A percentile compares a stretch with the other conserved stretches of the same genome.
These are phyloP conservation scores for Paramecium tetraurelia DNA, from an alignment of 73 alveolate genomes.

Conservation along the genomic window DNA sequence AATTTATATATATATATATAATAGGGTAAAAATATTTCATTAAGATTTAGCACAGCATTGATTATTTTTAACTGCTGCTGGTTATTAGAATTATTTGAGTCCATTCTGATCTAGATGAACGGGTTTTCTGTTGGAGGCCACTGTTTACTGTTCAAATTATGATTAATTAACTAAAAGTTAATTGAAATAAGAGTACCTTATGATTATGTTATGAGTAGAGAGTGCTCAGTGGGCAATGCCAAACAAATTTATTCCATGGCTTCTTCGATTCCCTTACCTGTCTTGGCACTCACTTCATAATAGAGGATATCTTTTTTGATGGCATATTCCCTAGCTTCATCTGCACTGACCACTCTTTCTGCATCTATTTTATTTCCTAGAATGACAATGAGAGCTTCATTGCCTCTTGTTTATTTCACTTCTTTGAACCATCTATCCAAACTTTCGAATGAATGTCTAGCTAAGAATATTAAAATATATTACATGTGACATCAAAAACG, in stretches of 20 bases:
- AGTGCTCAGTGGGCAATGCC: constrained; percentile 12
- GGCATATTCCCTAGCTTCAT: constrained; percentile 71
- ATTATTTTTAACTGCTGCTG: not conserved
- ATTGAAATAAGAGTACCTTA: not conserved
- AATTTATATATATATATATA: not conserved
- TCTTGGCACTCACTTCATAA: constrained; percentile 71
- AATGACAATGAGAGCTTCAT: constrained; percentile 76
- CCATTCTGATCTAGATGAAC: not conserved
- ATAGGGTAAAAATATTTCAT: not conserved
- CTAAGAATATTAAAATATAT: not conserved
- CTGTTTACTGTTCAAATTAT: constrained; percentile 1
- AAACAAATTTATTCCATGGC: constrained; percentile 46
- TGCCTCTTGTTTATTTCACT: constrained; percentile 76
- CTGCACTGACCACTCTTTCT: constrained; percentile 45
- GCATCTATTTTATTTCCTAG: constrained; percentile 88
- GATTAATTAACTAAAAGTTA: not conserved
- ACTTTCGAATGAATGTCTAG: constrained; percentile 72
- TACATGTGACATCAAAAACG: constrained; percentile 60
- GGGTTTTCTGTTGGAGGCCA: constrained; percentile 2
- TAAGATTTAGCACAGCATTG: not conserved
- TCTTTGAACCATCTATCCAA: constrained; percentile 84
- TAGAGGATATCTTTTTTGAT: constrained; percentile 58
- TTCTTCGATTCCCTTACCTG: constrained; percentile 67
- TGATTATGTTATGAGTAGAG: constrained; percentile 11
- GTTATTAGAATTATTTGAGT: not conserved